Percentiles rank a stretch among this genome's conserved stretches.
Conservation (phyloP, 2,329 filamentous ascomycete genomes). For the Coniochaeta hoffmannii region DNA sequence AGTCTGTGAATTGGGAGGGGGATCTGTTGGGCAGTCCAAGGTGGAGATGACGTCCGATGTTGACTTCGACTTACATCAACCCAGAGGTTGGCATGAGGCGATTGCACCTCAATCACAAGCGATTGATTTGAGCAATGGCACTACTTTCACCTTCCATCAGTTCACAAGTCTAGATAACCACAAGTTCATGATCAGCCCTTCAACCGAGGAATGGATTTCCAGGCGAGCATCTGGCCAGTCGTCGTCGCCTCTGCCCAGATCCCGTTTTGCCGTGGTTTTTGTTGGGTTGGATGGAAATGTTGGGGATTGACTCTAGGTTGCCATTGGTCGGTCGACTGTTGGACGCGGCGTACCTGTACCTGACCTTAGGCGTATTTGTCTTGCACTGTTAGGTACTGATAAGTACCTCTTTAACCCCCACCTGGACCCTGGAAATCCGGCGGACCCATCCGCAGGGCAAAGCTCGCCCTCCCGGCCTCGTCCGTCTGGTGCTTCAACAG, state of each 20-base stretch:
- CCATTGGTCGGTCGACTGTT: neutral
- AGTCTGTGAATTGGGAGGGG: neutral
- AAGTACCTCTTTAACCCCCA: neutral
- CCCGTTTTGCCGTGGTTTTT: neutral
- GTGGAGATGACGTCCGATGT: neutral
- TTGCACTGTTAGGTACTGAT: neutral
- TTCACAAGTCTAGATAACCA: neutral
- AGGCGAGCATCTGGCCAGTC: neutral
- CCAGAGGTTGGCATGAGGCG: neutral
- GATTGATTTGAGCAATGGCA: neutral
- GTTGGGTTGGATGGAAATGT: slow-evolving; percentile 2
- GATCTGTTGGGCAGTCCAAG: neutral
- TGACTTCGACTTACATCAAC: neutral
- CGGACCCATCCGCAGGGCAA: neutral
- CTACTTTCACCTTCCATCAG: neutral
- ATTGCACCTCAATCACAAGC: neutral
- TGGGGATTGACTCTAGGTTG: neutral
- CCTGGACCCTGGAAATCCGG: neutral
- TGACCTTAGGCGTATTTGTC: neutral
- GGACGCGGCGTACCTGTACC: neutral
- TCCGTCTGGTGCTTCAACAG: neutral
- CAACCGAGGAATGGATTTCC: neutral
- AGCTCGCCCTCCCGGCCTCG: neutral
- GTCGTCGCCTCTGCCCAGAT: neutral
- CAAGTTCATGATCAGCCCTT: neutral